phyloP scores from a whole-genome alignment of 2,329 filamentous ascomycete species.

The Polychaeton citri region DNA sequence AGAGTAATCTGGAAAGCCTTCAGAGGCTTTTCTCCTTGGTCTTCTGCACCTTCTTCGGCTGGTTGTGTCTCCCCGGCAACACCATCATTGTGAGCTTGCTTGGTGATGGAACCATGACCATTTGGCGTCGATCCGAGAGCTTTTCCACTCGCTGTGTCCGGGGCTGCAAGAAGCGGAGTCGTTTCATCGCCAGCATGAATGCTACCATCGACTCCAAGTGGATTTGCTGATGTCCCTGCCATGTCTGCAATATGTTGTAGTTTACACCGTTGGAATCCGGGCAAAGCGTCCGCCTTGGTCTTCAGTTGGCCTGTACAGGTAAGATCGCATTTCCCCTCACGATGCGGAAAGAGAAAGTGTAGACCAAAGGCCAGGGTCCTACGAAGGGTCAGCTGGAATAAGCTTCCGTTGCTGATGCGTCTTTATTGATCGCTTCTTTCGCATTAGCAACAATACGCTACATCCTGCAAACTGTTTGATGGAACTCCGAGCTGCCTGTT shows the following conservation, averaged over 20 bases:
- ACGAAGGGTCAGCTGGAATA: too few species aligned
- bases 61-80: constrained; percentile 2
- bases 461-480: too few species aligned
- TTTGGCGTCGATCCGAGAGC: not conserved
- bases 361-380: too few species aligned
- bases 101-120: not conserved
- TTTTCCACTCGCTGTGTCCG: constrained; percentile 4
- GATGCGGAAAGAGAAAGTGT: too few species aligned
- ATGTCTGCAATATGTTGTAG: not conserved
- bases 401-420: too few species aligned
- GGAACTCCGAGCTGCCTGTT: too few species aligned
- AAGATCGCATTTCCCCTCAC: too few species aligned
- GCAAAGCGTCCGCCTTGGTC: too few species aligned
- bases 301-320: too few species aligned
- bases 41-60: not conserved
- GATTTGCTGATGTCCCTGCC: constrained; percentile 1
- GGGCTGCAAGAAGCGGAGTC: constrained; percentile 12
- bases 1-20: constrained; percentile 54
- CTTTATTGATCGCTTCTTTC: too few species aligned
- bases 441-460: too few species aligned
- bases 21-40: constrained; percentile 25
- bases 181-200: constrained; percentile 9
- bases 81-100: constrained; percentile 4
- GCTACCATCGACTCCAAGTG: constrained; percentile 3
- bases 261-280: too few species aligned